Percentiles rank a stretch among this genome's conserved stretches.
phyloP scores from a whole-genome alignment of 768 basidiomycete species.

The Leccinum fibrillosum region DNA sequence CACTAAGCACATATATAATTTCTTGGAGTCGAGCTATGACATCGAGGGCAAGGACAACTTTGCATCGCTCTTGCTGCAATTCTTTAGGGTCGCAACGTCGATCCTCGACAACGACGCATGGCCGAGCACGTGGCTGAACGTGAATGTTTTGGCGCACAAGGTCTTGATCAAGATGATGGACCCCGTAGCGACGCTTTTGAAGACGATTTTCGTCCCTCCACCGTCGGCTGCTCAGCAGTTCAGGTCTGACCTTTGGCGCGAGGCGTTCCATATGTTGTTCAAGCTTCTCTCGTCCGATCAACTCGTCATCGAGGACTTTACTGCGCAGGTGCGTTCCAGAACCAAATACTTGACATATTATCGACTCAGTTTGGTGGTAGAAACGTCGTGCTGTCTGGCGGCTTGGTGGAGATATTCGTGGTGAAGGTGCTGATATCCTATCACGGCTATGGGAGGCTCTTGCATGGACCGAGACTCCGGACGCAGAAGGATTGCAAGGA shows the following conservation, averaged over 20 bases:
- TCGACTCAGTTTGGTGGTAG: slow-evolving; percentile 36
- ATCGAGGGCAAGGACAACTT: slow-evolving; percentile 88
- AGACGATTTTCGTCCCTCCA: slow-evolving; percentile 75
- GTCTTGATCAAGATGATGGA: slow-evolving; percentile 88
- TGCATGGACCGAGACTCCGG: slow-evolving; percentile 66
- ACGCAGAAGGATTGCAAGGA: slow-evolving; percentile 52
- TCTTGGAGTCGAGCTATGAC: slow-evolving; percentile 76
- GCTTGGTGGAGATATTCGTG: slow-evolving; percentile 92
- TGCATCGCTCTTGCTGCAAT: slow-evolving; percentile 61
- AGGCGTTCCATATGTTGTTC: slow-evolving; percentile 77
- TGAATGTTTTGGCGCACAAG: slow-evolving; percentile 84
- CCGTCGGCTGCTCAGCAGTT: slow-evolving; percentile 63
- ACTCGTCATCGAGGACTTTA: slow-evolving; percentile 91
- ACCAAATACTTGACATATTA: neutral
- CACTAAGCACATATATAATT: slow-evolving; percentile 69
- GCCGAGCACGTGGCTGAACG: slow-evolving; percentile 87
- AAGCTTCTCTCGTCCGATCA: slow-evolving; percentile 87
- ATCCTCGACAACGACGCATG: slow-evolving; percentile 87
- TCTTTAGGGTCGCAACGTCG: slow-evolving; percentile 78
- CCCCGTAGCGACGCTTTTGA: slow-evolving; percentile 72
- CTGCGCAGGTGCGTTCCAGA: slow-evolving; percentile 65
- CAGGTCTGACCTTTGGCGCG: slow-evolving; percentile 75
- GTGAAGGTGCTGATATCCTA: slow-evolving; percentile 82
- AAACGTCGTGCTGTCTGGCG: slow-evolving; percentile 96
- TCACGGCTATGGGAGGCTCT: slow-evolving; percentile 83